A percentile compares a stretch with the other conserved stretches of the same genome.
Conservation (phyloP, 495 filamentous ascomycete species). For the Penicillium atrosanguineum region DNA sequence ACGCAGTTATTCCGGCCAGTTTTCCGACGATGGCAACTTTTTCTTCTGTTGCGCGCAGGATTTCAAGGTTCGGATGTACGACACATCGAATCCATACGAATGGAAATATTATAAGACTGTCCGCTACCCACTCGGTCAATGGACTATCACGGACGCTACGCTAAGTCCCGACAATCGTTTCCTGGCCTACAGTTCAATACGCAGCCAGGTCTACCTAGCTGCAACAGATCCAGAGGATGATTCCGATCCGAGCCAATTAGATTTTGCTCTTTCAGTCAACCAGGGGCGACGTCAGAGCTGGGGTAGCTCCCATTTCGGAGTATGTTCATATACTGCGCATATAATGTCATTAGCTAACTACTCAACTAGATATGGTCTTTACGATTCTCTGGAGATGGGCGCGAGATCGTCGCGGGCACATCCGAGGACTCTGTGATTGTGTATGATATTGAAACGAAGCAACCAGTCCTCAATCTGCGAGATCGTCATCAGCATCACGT, state of each 20-base stretch:
- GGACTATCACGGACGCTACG: slow-evolving; percentile 94
- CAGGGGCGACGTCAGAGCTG: slow-evolving; percentile 36
- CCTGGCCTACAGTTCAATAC: slow-evolving; percentile 85
- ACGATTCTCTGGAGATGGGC: slow-evolving; percentile 88
- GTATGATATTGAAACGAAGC: slow-evolving; percentile 85
- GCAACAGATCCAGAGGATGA: slow-evolving; percentile 79
- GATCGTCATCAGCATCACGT: slow-evolving; percentile 82
- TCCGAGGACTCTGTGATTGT: slow-evolving; percentile 75
- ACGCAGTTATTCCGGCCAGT: slow-evolving; percentile 92
- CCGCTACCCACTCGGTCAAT: slow-evolving; percentile 77
- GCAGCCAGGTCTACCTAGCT: slow-evolving; percentile 76
- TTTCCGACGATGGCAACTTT: slow-evolving; percentile 95
- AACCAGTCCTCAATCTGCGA: slow-evolving; percentile 67
- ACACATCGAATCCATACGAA: slow-evolving; percentile 91
- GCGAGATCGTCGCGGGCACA: slow-evolving; percentile 88
- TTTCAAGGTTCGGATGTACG: slow-evolving; percentile 93
- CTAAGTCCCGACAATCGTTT: slow-evolving; percentile 90
- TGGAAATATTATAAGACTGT: slow-evolving; percentile 98
- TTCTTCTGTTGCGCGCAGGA: slow-evolving; percentile 95
- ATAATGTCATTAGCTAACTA: slow-evolving; percentile 1
- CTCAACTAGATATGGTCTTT: slow-evolving; percentile 79
- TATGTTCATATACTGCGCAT: slow-evolving; percentile 21
- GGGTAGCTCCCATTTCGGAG: slow-evolving; percentile 49
- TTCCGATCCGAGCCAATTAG: slow-evolving; percentile 72
- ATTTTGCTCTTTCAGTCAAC: slow-evolving; percentile 58